Base-by-base conservation (phyloP, 2,329 filamentous ascomycete species). In the Helminthosporium solani region DNA sequence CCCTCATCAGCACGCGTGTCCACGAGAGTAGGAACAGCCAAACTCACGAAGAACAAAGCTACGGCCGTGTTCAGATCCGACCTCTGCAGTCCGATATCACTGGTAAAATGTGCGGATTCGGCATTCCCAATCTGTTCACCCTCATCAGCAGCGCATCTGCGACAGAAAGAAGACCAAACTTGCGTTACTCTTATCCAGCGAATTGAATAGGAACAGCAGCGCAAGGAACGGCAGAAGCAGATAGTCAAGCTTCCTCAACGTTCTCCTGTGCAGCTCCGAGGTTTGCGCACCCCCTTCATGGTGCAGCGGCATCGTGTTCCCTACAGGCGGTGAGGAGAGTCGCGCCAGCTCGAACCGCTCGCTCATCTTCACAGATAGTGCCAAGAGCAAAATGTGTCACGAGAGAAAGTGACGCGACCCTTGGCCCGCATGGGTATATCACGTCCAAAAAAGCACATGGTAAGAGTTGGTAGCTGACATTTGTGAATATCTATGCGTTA, bases 31-130 rank as follows among this genome's bases (percentile, higher is more conserved):
- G n/a, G n/a, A n/a, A n/a, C n/a, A n/a, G n/a, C n/a, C n/a, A n/a
- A n/a, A n/a, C n/a, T n/a, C n/a, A n/a, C 72, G 58, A 80, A 83
- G 71, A 83, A 83, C 42, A 77, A 72, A 18, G 78, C 77, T 8
- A 82, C 75, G 2, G 80, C 78, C 3, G 73, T 73, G 53, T 83
- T 82, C 44, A 84, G 62, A 54, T 82, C 79, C 30, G 69, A 67
- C n/a, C 73, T 71, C 3, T 66, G 64, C 1, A 80, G 69, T 0
- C 79, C 80, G 20, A 80, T 75, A 53, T 83, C 79, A 33, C 66
- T 61, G 0, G 79, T 83, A 60, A 83, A 83, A 50, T 85, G 78
- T 19, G 81, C 81, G 6, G 76, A 78, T 49, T 79, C 77, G 11
- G 77, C 77, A 64, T 79, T 80, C 44, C 78, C 77, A 47, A 80